Evolutionary conservation across 2,329 filamentous ascomycete species (phyloP).

Genomic region (Verticillium tricorpus): DNA sequence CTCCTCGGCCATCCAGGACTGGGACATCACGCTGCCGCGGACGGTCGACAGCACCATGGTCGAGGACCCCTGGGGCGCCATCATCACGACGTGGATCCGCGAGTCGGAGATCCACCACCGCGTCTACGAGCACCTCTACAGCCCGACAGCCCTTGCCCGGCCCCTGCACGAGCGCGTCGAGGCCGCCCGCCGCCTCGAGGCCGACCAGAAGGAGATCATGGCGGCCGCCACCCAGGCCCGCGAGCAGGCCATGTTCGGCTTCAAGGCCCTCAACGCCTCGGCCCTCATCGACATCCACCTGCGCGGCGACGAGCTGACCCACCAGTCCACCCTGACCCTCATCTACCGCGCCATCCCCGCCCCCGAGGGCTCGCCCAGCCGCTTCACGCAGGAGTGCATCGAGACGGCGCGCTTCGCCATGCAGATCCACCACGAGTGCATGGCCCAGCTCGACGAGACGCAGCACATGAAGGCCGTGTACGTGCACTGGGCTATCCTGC

Average conservation of each 20-base stretch:
- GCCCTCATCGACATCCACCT: slow-evolving; percentile 38
- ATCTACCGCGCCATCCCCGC: slow-evolving; percentile 49
- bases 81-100: slow-evolving; percentile 51
- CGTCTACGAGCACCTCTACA: slow-evolving; percentile 49
- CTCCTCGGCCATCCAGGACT: slow-evolving; percentile 52
- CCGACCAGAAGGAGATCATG: slow-evolving; percentile 31
- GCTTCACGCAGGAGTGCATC: slow-evolving; percentile 45
- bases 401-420: slow-evolving; percentile 45
- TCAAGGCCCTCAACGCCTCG: slow-evolving; percentile 32
- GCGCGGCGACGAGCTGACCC: slow-evolving; percentile 41
- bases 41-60: slow-evolving; percentile 21
- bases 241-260: slow-evolving; percentile 28
- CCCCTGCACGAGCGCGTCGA: slow-evolving; percentile 34
- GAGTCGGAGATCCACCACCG: slow-evolving; percentile 53
- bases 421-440: slow-evolving; percentile 38
- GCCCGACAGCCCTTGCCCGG: slow-evolving; percentile 37
- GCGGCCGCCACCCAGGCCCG: slow-evolving; percentile 28
- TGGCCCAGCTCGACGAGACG: slow-evolving; percentile 27
- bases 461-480: slow-evolving; percentile 41
- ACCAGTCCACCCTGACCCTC: slow-evolving; percentile 44
- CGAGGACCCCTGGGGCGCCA: slow-evolving; percentile 37
- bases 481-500: slow-evolving; percentile 51
- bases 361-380: slow-evolving; percentile 32
- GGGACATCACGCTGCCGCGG: slow-evolving; percentile 50
- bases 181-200: slow-evolving; percentile 32